Conservation (phyloP, 441 rosid species). For the Pelargonium exstipulatum region DNA sequence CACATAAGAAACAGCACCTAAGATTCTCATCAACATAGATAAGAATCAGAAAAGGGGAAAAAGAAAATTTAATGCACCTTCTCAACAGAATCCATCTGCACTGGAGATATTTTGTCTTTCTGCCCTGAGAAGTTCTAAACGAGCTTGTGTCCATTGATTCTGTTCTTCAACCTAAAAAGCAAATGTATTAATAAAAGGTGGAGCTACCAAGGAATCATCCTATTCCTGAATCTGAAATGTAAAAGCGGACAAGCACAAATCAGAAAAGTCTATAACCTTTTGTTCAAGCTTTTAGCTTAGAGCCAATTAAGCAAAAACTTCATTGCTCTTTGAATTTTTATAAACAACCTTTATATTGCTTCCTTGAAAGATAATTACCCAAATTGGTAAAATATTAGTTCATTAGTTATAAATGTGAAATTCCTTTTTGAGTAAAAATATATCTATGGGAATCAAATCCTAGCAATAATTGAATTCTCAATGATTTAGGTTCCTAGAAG, state of each 20-base stretch:
- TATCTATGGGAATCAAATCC: too few species aligned
- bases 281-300: too few species aligned
- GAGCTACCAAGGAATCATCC: neutral
- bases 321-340: too few species aligned
- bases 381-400: too few species aligned
- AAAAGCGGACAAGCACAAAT: neutral
- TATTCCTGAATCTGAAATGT: neutral
- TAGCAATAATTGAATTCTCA: too few species aligned
- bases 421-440: too few species aligned
- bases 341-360: too few species aligned
- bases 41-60: slow-evolving; percentile 7
- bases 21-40: neutral
- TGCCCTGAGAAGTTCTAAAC: slow-evolving; percentile 40
- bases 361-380: too few species aligned
- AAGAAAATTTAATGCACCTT: slow-evolving; percentile 29
- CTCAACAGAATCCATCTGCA: slow-evolving; percentile 28
- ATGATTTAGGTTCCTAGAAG: neutral
- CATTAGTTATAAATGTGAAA: too few species aligned
- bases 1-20: neutral
- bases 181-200: slow-evolving; percentile 12
- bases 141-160: slow-evolving; percentile 38
- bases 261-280: too few species aligned
- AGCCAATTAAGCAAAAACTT: too few species aligned
- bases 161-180: slow-evolving; percentile 51
- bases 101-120: slow-evolving; percentile 33